Conservation (phyloP, 2,329 filamentous ascomycete species). For the Daldinia sp. region DNA sequence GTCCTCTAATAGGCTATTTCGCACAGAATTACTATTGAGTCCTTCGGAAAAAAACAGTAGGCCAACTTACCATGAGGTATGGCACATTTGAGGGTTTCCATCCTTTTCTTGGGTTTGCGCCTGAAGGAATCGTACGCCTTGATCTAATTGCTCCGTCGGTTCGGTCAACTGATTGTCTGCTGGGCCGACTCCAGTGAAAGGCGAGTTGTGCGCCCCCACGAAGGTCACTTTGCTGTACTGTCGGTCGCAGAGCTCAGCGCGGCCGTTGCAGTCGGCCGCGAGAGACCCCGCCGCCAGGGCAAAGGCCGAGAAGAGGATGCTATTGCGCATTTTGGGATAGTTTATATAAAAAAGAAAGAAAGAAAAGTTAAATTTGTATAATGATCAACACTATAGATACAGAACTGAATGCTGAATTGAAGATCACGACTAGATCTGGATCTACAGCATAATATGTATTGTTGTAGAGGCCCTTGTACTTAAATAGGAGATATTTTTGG, state of each 20-base stretch:
- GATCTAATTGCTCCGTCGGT: constrained; percentile 68
- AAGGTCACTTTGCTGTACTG: constrained; percentile 71
- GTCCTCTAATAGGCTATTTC: constrained; percentile 56
- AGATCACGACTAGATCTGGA: constrained; percentile 15
- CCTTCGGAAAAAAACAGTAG: not conserved
- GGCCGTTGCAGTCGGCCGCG: constrained; percentile 66
- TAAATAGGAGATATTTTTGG: constrained; percentile 23
- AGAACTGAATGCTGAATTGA: constrained; percentile 24
- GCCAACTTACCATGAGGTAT: constrained; percentile 67
- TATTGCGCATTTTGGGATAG: constrained; percentile 37
- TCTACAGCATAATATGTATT: constrained; percentile 16
- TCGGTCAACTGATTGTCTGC: constrained; percentile 71
- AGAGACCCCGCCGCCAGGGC: constrained; percentile 41
- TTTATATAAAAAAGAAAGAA: constrained; percentile 3
- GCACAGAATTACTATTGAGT: not conserved
- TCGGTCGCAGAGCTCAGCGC: constrained; percentile 65
- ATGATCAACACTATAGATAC: constrained; percentile 12
- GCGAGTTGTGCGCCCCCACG: constrained; percentile 73
- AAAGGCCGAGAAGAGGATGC: constrained; percentile 36
- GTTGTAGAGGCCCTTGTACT: constrained; percentile 9
- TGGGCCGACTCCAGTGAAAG: constrained; percentile 69
- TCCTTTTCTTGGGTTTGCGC: constrained; percentile 70
- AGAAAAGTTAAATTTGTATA: constrained; percentile 7
- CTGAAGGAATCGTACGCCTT: constrained; percentile 73
- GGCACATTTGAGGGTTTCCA: constrained; percentile 69